phyloP scores from a whole-genome alignment of 306 rosid species.

The Medicago arabica region DNA sequence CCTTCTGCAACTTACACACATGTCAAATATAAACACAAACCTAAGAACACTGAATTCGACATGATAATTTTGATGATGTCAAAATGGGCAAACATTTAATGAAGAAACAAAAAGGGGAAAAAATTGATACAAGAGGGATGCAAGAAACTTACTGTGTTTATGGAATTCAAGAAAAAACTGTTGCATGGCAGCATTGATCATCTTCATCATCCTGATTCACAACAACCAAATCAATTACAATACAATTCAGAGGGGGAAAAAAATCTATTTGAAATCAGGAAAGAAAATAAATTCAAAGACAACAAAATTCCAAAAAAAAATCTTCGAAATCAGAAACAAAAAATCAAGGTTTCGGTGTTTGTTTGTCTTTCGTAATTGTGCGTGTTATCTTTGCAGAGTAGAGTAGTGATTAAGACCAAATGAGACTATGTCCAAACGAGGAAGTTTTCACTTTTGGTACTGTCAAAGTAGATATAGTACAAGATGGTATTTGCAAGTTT shows the following conservation, averaged over 20 bases:
- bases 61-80: not conserved
- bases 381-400: not conserved
- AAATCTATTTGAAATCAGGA: too few species aligned
- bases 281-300: too few species aligned
- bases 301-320: not conserved
- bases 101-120: too few species aligned
- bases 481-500: too few species aligned
- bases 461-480: too few species aligned
- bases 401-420: too few species aligned
- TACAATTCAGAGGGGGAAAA: constrained; percentile 1
- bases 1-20: not conserved
- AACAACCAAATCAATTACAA: constrained; percentile 2
- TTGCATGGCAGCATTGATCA: constrained; percentile 74
- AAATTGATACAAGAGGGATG: not conserved
- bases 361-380: too few species aligned
- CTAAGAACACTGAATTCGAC: too few species aligned
- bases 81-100: constrained; percentile 26
- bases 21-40: too few species aligned
- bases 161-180: constrained; percentile 81
- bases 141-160: constrained; percentile 63
- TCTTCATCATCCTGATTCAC: constrained; percentile 88
- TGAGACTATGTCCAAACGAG: too few species aligned
- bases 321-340: not conserved
- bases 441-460: too few species aligned
- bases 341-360: constrained; percentile 90